Base-by-base conservation (phyloP, 2,329 filamentous ascomycete genomes). In the Ophiostoma sp. region DNA sequence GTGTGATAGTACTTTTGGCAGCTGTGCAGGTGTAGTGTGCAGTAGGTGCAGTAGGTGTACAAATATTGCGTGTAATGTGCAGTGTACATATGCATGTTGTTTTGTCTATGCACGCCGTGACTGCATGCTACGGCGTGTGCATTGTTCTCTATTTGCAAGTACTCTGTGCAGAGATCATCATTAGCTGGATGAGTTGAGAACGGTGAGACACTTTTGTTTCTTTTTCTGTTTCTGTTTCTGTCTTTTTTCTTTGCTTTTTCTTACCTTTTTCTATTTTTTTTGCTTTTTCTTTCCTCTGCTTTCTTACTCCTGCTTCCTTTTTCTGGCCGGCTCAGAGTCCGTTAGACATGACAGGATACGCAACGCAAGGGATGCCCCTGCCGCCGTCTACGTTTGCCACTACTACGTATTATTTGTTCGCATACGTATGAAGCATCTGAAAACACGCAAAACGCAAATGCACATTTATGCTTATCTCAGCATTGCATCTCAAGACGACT, bases 341-440 rank as follows among this genome's bases (percentile, higher is more conserved):
- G 49, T 55, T 55, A 55, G 49, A 55, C 49, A 55, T 55, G 49
- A 55, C 18, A 55, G 49, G 49, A 55, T 55, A 27, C 49, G 49
- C 49, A 55, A 55, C 49, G n/a, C 49, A 55, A 55, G 49, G 49
- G 55, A 41, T 68, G 62, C 58, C 67, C 63, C 42, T 65, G 62
- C 27, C 52, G 49, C 27, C 27, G 27, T 27, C 27, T 27, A 27
- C 27, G 27, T 27, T 27, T 27, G 27, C 27, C 27, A 27, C 27
- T 27, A 27, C 27, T 27, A 27, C 27, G 27, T 27, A 27, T 27
- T 27, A 27, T 27, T 2, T 27, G 27, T 27, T 27, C 27, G 27
- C 27, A 27, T 27, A 27, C 27, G 27, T 27, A 27, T 27, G 27
- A 27, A 27, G 27, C 27, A 27, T 27, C 27, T 27, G 27, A 27